These are phyloP conservation scores for Microbotryum lychnidis-dioicae DNA, from an alignment of 1,284 basidiomycete genomes.

Conservation along the genomic window DNA sequence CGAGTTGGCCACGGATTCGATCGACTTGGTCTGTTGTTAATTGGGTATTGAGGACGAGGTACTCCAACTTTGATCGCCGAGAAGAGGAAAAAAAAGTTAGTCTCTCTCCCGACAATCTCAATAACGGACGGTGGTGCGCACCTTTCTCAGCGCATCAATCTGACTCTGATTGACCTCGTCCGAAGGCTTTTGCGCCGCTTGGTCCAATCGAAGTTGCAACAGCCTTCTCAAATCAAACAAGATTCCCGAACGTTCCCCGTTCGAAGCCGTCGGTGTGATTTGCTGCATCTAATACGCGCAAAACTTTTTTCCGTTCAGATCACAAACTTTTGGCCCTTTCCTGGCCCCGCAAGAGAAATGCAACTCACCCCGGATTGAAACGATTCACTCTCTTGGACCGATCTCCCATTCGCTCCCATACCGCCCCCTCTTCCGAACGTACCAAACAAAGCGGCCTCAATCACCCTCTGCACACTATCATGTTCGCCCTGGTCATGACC, in stretches of 20 bases:
- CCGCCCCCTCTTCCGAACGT: slow-evolving; percentile 15
- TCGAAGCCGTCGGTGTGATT: slow-evolving; percentile 15
- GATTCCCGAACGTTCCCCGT: slow-evolving; percentile 30
- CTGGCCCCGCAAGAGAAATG: too few relatives aligned
- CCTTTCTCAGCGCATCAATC: slow-evolving; percentile 63
- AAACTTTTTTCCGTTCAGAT: too few relatives aligned
- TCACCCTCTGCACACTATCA: slow-evolving; percentile 28
- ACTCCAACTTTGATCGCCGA: slow-evolving; percentile 52
- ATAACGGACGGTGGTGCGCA: slow-evolving; percentile 39
- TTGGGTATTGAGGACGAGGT: slow-evolving; percentile 60
- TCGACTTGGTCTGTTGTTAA: slow-evolving; percentile 70
- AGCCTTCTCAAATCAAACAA: slow-evolving; percentile 31
- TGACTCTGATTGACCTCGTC: slow-evolving; percentile 54
- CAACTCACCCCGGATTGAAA: slow-evolving; percentile 14
- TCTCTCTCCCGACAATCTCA: not conserved
- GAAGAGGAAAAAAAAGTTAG: not conserved
- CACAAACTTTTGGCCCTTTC: too few relatives aligned
- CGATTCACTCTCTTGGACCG: slow-evolving; percentile 8
- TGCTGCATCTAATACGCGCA: not conserved
- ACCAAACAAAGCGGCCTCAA: slow-evolving; percentile 32
- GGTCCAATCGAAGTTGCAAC: slow-evolving; percentile 22
- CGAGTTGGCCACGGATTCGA: slow-evolving; percentile 69
- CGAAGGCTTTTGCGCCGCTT: slow-evolving; percentile 52
- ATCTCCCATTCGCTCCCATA: slow-evolving; percentile 1
- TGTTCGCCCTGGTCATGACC: slow-evolving; percentile 9